A percentile compares a stretch with the other conserved stretches of the same genome.
Evolutionary conservation across 345 rosid genomes (phyloP).

Genomic region (Nephelium lappaceum): DNA sequence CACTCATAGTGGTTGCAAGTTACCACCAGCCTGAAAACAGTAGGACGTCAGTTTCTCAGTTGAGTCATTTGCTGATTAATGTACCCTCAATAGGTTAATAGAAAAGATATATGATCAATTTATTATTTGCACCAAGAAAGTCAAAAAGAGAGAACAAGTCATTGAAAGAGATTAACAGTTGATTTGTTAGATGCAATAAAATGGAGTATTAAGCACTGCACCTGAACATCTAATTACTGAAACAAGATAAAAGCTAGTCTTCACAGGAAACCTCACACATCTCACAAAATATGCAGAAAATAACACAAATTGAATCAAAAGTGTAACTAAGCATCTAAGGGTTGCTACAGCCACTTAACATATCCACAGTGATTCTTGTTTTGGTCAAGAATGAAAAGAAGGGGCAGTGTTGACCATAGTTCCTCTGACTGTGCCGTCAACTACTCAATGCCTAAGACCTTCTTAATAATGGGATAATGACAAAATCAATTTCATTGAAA

Average conservation of each 20-base stretch:
- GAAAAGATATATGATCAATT: not conserved
- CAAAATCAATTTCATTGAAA: not conserved
- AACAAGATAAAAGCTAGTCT: not conserved
- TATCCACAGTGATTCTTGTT: not conserved
- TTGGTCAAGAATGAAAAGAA: not conserved
- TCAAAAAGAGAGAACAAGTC: not conserved
- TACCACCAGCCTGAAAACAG: not conserved
- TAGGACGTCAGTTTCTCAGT: too few species aligned
- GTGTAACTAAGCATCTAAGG: not conserved
- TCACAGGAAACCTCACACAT: too few species aligned
- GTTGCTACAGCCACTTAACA: not conserved
- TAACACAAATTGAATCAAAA: not conserved
- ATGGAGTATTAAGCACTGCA: not conserved
- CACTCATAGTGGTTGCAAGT: not conserved
- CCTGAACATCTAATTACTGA: too few species aligned
- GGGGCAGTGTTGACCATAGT: not conserved
- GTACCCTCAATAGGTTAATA: not conserved
- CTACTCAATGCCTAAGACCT: not conserved
- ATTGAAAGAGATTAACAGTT: not conserved
- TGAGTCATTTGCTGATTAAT: not conserved
- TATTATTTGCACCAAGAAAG: not conserved
- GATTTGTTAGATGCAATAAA: not conserved
- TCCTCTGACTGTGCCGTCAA: not conserved
- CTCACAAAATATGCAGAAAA: not conserved
- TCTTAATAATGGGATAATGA: not conserved